These are phyloP conservation scores for Perkinsus olseni DNA, from an alignment of 169 alveolate genomes.

Conservation along the genomic window DNA sequence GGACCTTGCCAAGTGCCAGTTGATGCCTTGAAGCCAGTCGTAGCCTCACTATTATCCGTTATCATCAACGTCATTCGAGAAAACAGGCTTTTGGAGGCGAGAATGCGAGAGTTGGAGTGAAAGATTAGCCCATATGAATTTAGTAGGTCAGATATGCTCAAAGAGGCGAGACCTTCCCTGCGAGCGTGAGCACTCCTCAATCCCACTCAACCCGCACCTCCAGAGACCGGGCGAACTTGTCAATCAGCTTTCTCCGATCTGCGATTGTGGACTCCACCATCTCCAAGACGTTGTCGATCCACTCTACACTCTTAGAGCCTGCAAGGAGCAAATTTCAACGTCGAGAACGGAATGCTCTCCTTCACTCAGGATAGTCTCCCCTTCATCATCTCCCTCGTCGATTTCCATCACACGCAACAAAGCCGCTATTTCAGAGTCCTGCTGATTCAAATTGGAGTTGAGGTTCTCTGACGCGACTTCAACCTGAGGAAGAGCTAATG, in stretches of 20 bases:
- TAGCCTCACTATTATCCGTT: too few species aligned
- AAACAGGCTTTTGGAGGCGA: too few species aligned
- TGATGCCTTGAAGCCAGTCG: too few species aligned
- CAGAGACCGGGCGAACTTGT: background rate
- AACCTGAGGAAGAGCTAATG: background rate
- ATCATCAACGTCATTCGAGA: too few species aligned
- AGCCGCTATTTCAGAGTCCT: background rate
- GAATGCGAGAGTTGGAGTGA: too few species aligned
- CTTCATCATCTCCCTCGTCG: background rate
- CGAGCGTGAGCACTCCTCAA: background rate
- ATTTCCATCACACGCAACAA: background rate
- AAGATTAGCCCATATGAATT: too few species aligned
- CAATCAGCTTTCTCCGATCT: background rate
- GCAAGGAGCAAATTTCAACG: background rate
- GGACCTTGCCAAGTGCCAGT: too few species aligned
- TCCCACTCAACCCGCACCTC: background rate
- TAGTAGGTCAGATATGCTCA: too few species aligned
- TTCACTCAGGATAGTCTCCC: background rate
- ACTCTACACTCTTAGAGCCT: background rate
- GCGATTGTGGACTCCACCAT: background rate
- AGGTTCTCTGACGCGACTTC: background rate
- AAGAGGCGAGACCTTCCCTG: background rate
- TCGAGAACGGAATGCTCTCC: background rate
- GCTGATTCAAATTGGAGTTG: background rate
- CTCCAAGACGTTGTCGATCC: background rate